Evolutionary conservation across 805 yeast genomes (phyloP), one percentile per base, ranked within the genome.

Genomic region (Suhomyces sp.): DNA sequence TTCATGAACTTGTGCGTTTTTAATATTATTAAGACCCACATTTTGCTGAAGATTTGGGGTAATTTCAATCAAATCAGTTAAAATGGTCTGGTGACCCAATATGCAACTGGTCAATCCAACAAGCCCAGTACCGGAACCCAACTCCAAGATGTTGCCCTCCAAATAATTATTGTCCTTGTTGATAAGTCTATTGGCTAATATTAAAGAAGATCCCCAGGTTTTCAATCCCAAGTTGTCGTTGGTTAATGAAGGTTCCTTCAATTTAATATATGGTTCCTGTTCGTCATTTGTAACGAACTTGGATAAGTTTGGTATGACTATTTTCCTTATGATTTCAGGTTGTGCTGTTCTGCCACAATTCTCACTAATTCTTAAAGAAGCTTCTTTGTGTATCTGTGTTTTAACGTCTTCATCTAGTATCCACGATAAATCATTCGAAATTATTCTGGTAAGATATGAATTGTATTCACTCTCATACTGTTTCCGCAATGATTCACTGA

Each of bases 51-150:
- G 54, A 50, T 93, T 91, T 0, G 77, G 76, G 0, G 83, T 70
- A 27, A 91, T 90, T 32, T 81, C 93, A 0, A 79, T 79, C 31
- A 93, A 63, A 55, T 91, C 98, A 0, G 98, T 90, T 16, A 88
- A 55, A 9, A 60, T 50, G 1, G 81, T 63, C 0, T 58, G 47
- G 42, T 54, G 59, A 0, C 88, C 88, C 5, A 81, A 48, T 6
- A 68, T 38, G 0, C 74, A 76, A 37, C 85, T 70, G 0, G 81
- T 70, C 22, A 93, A 83, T 0, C 98, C 97, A 3, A 81, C 83
- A 11, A 91, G 66, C 0, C 98, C 98, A 0, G 98, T 93, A 0
- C 98, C 98, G 0, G 98, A 72, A 0, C 98, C 98, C n/a, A 93
- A 63, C 50, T 91, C 98, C 19, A 85, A 54, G 0, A 81, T 54